Evolutionary conservation across 2,329 filamentous ascomycete genomes (phyloP).

Genomic region (Fusarium sp.): DNA sequence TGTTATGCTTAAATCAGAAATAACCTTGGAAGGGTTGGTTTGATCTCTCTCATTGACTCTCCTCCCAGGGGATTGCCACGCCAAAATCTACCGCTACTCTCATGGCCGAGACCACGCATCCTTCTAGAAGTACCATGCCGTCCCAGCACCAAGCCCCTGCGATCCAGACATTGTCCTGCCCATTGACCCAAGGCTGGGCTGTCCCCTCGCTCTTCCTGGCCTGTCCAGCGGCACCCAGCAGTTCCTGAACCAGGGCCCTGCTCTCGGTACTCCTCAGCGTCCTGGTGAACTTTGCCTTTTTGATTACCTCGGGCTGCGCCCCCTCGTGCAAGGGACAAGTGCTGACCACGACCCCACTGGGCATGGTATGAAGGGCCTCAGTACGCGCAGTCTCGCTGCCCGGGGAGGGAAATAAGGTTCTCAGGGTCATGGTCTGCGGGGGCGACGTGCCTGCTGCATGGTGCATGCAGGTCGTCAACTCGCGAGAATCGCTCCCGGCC

Average conservation of each 20-base stretch:
- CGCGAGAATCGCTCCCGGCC: slow-evolving; percentile 13
- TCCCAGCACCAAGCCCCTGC: slow-evolving; percentile 71
- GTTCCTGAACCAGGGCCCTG: slow-evolving; percentile 55
- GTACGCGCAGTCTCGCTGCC: slow-evolving; percentile 47
- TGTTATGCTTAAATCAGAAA: slow-evolving; percentile 1
- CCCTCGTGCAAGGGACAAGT: slow-evolving; percentile 56
- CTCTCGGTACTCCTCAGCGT: slow-evolving; percentile 61
- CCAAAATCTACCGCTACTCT: slow-evolving; percentile 62
- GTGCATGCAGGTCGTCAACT: slow-evolving; percentile 41
- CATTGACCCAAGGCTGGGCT: slow-evolving; percentile 59
- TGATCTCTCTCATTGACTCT: slow-evolving; percentile 21
- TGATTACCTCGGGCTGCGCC: slow-evolving; percentile 53
- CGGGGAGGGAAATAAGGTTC: slow-evolving; percentile 46
- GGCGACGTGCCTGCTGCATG: slow-evolving; percentile 37
- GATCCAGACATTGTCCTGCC: slow-evolving; percentile 63
- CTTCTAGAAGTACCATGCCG: slow-evolving; percentile 69
- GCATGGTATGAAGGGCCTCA: slow-evolving; percentile 62
- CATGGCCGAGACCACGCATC: slow-evolving; percentile 67
- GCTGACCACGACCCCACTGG: slow-evolving; percentile 61
- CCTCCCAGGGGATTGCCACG: slow-evolving; percentile 54
- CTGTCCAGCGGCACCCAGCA: slow-evolving; percentile 48
- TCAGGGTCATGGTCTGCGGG: slow-evolving; percentile 49
- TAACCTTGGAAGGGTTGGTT: neutral
- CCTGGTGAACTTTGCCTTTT: slow-evolving; percentile 59
- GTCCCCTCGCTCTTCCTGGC: slow-evolving; percentile 9